Base-by-base conservation (phyloP, 148 eudicot genomes). In the Dianthus caryophyllus region DNA sequence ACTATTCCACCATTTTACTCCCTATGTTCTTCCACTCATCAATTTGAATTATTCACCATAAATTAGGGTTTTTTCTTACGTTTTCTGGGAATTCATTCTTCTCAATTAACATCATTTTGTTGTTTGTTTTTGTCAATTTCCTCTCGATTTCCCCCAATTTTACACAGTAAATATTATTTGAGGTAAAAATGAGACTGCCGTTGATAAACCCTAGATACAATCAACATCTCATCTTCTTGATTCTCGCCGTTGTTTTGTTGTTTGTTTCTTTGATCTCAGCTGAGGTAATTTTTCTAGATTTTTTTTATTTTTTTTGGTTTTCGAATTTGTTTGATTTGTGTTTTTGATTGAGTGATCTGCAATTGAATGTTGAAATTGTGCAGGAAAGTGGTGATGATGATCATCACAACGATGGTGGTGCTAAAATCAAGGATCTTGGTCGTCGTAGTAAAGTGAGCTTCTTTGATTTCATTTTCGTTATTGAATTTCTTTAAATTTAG, bases 371-470 rank as follows among this genome's bases (percentile, higher is more conserved):
- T 24, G 51, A 18, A 43, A 38, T 31, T 13, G 46, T 77, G 48
- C 60, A 85, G 90, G 87, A 82, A 64, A 29, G n/a, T 71, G 80
- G 78, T 25, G 79, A 82, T 18, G 71, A 69, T 39, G 38, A 33
- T 33, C 72, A 39, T 65, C 48, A 71, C 44, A 65, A 46, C 38
- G 79, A 69, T 29, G 73, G 63, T 20, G 46, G 73, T 2, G 51
- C 30, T 71, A 79, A 80, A 70, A 25, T 81, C 29, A 78, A 68
- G 70, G 85, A 85, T 84, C 84, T 88, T 63, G 96, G 96, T 38
- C 85, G 96, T 16, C 88, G 86, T 25, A 83, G 96, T 73, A 88
- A 88, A 77, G 96, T 86, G 38, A 77, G 76, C 66, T 9, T 2
- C 0, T 13, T 64, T 22, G 31, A 20, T 31, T 16, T 39, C 13